Evolutionary conservation across 2,329 filamentous ascomycete species (phyloP), one percentile per base, ranked within the genome.

Genomic region (Didymellaceae sp.): DNA sequence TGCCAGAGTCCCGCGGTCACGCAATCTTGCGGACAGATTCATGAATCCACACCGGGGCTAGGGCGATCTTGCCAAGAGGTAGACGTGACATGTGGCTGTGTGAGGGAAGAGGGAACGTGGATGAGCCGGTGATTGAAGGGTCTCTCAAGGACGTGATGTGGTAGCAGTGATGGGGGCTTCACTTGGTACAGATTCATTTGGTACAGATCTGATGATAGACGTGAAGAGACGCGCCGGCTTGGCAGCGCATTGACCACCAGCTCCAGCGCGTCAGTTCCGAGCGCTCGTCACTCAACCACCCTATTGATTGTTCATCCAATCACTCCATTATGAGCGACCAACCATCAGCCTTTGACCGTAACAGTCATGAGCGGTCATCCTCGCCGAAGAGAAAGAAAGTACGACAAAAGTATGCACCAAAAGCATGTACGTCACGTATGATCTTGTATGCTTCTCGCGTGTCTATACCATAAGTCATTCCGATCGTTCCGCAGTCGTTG

Each of bases 351-450:
- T 28, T 52, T 28, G 46, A 40, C 17, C 52, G 44, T 22, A 52
- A 55, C 39, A 65, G 64, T 22, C 63, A 61, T 32, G 65, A 64
- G 7, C 38, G 52, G 34, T 62, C 65, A 11, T 57, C 57, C 24
- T 70, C 67, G 32, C 68, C 69, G 13, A 71, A 67, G 56, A 63
- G 69, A 35, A 72, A 72, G 59, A 72, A 70, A 55, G 55, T 66
- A 17, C 66, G 69, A 14, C 63, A 69, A 52, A 71, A 71, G 52
- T 72, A 72, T 46, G 66, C 69, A 31, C 63, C 66, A 31, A 67
- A 68, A 58, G 68, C 68, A 31, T 71, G 69, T 71, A 64, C 40
- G 68, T 63, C 42, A 49, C 54, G 55, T 51, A 32, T 30, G 11
- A 16, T 6, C 20, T 7, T 22, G 11, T n/a, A 11, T n/a, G 6